phyloP scores from a whole-genome alignment of 169 alveolate genomes.

The Plasmodium gonderi region DNA sequence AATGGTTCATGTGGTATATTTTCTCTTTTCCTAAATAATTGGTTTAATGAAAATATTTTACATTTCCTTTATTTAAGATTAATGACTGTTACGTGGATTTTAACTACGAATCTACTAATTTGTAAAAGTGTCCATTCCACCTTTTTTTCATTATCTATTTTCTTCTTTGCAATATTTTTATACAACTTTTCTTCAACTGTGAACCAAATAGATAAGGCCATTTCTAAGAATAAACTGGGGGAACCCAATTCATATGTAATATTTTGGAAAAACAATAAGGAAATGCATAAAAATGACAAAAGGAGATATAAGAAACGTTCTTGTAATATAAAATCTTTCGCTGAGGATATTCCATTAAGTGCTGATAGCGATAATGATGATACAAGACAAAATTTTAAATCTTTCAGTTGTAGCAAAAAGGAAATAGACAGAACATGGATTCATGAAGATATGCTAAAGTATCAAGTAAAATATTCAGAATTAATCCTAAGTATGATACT shows the following conservation, averaged over 20 bases:
- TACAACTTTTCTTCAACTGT: background rate
- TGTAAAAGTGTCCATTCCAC: background rate
- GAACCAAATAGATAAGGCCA: background rate
- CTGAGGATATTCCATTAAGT: background rate
- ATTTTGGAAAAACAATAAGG: background rate
- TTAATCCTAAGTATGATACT: slow-evolving; percentile 15
- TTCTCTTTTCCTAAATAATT: slow-evolving; percentile 16
- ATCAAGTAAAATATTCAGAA: slow-evolving; percentile 10
- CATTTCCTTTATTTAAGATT: slow-evolving; percentile 9
- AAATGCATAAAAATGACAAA: background rate
- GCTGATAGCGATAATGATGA: background rate
- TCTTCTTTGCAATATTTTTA: slow-evolving; percentile 26
- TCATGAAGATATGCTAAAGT: background rate
- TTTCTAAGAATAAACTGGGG: background rate
- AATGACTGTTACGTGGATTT: background rate
- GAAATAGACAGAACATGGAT: background rate
- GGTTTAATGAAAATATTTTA: background rate
- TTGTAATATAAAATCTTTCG: background rate
- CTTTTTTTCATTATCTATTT: slow-evolving; percentile 8
- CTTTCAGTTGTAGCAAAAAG: background rate
- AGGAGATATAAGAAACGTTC: background rate
- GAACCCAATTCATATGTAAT: background rate
- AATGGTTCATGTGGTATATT: background rate
- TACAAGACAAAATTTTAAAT: background rate
- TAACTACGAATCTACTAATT: slow-evolving; percentile 2